Conservation (phyloP, 2,329 filamentous ascomycete genomes). For the Colletotrichum chlorophyti region DNA sequence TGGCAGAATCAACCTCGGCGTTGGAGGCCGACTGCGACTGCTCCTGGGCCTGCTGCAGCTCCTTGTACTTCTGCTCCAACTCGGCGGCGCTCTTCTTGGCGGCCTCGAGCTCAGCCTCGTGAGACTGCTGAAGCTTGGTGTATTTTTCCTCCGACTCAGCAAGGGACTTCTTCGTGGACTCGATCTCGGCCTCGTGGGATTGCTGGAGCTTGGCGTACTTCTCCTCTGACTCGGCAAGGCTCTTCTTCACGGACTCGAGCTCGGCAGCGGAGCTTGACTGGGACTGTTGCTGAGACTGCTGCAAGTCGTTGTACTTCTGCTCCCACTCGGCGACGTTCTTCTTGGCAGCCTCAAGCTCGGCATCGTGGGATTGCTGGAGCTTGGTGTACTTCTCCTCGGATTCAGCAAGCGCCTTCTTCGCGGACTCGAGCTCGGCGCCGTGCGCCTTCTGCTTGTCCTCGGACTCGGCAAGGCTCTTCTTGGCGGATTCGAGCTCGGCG, state of each 20-base stretch:
- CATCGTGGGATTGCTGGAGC: conserved; percentile 17
- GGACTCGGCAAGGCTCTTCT: conserved; percentile 30
- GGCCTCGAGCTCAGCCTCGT: conserved; percentile 26
- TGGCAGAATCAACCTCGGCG: conserved; percentile 31
- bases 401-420: conserved; percentile 40
- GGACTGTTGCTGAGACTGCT: conserved; percentile 34
- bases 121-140: conserved; percentile 25
- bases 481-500: conserved; percentile 31
- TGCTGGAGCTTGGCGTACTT: conserved; percentile 30
- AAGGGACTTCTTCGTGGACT: conserved; percentile 12
- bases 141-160: conserved; percentile 34
- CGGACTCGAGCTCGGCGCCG: conserved; percentile 33
- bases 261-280: conserved; percentile 39
- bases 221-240: conserved; percentile 34
- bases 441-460: conserved; percentile 31
- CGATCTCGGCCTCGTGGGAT: conserved; percentile 12
- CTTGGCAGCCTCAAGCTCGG: conserved; percentile 14
- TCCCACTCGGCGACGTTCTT: conserved; percentile 30
- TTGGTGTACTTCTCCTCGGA: conserved; percentile 37
- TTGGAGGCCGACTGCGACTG: conserved; percentile 34
- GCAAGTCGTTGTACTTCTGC: conserved; percentile 30
- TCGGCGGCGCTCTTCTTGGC: conserved; percentile 28
- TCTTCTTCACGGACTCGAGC: conserved; percentile 36
- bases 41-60: conserved; percentile 32
- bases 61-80: conserved; percentile 34